Base-by-base conservation (phyloP, 148 eudicot species). In the Dianthus caryophyllus region DNA sequence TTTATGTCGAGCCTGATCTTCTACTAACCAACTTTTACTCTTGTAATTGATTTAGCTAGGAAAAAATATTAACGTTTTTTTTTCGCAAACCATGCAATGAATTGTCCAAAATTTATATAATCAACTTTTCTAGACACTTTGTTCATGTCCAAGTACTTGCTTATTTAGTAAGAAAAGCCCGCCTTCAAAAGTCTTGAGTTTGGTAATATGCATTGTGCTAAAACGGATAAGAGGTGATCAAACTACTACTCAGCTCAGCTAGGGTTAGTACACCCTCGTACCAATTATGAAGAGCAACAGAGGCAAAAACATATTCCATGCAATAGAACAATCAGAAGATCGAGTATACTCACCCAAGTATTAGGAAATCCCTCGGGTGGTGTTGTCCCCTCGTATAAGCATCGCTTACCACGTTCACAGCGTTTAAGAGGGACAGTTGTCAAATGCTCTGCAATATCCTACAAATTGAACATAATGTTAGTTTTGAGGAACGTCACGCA, bases 381-480 rank as follows among this genome's bases (percentile, higher is more conserved):
- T 2, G 97, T 90, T 72, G 89, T 77, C 64, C 99, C 97, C 80
- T 95, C 97, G 71, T 95, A 95, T 77, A 95, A 80, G 80, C 99
- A 95, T 44, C 85, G 87, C 61, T 88, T 95, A 51, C 99, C 97
- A 58, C 99, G 81, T 44, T 95, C 99, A 78, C 99, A 95, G 0
- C 89, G 88, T 57, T 84, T 88, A 12, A 95, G 87, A 79, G 84
- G 71, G 63, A 95, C 75, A 24, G 96, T 95, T 29, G 99, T 88
- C 81, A 95, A 82, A 78, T 90, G 99, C 76, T 95, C 99, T 41
- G 96, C 97, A 79, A 95, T 83, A 70, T 95, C 99, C 99, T 95
- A 82, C 80, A 81, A 47, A 66, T 26, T 43, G 33, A 61, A 18
- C 17, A 29, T 0, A 27, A 60, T 9, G 24, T 12, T 13, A 48